Evolutionary conservation across 2,329 filamentous ascomycete genomes (phyloP), one percentile per base, ranked within the genome.

Genomic region (Ascochyta pisi): DNA sequence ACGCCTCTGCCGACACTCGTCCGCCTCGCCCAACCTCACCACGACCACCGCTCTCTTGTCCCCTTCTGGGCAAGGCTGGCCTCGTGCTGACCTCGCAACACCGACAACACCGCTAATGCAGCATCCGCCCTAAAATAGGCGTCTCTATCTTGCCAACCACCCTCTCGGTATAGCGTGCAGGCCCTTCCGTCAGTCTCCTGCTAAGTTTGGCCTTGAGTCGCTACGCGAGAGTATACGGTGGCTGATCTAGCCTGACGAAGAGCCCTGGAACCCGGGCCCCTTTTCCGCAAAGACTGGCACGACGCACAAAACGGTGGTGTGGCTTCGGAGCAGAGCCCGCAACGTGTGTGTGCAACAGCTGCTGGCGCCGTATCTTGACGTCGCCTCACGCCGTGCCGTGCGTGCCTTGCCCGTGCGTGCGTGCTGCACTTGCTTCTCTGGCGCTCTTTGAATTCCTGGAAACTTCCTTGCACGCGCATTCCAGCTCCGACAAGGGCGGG

Each of bases 61-160:
- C 47, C 16, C 26, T 47, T 56, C 37, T 38, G 53, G 47, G 47
- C 47, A 48, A 56, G 53, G 53, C 53, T 56, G 42, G 19, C 53
- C 29, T 37, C 16, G 3, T 12, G 15, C 19, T 24, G 37, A 8
- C 19, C 22, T 23, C n/a, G 13, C 23, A 9, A 26, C 39, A 19
- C 39, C 33, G 6, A 33, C 34, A 19, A 41, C 46, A 26, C 35
- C 46, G 41, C 46, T 42, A 55, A 19, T 27, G 40, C 52, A 35
- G 19, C 22, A 19, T 3, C 33, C 15, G 35, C 6, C 41, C 53
- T 43, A 43, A 47, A 51, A 56, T 51, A 56, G 53, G 38, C 31
- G 37, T 47, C 53, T 38, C 47, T 56, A 50, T 56, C 37, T 50
- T 24, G 27, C 31, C 27, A 38, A 15, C 42, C 34, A 46, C 29